Evolutionary conservation across 2,329 filamentous ascomycete genomes (phyloP).

Genomic region (Polytolypa hystricis): DNA sequence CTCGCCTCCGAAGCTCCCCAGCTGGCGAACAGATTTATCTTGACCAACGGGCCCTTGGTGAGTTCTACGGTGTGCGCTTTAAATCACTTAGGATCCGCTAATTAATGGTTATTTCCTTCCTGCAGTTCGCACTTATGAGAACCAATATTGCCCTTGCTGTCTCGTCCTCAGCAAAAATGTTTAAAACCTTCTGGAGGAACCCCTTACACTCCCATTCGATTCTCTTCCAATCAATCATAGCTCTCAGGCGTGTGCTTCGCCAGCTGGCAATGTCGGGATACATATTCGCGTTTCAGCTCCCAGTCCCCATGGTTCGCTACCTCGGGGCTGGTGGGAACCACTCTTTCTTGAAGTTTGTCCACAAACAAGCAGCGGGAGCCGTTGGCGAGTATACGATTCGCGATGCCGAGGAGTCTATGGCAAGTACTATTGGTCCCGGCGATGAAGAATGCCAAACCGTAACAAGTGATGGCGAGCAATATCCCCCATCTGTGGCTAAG

Average conservation of each 20-base stretch:
- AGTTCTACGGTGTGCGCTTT: slow-evolving; percentile 13
- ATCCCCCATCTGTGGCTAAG: slow-evolving; percentile 31
- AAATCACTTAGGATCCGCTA: not conserved
- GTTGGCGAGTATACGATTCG: slow-evolving; percentile 20
- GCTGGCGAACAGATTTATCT: slow-evolving; percentile 45
- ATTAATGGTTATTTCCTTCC: slow-evolving; percentile 2
- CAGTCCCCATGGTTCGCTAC: slow-evolving; percentile 32
- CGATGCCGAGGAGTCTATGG: slow-evolving; percentile 38
- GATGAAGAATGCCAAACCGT: slow-evolving; percentile 30
- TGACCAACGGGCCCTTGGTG: slow-evolving; percentile 44
- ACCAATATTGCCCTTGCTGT: slow-evolving; percentile 34
- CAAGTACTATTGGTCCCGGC: slow-evolving; percentile 42
- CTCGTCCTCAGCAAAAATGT: slow-evolving; percentile 38
- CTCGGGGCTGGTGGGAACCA: slow-evolving; percentile 40
- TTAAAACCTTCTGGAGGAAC: slow-evolving; percentile 35
- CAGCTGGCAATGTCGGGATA: slow-evolving; percentile 44
- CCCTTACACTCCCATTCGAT: slow-evolving; percentile 36
- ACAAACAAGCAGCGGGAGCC: slow-evolving; percentile 28
- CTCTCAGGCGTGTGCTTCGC: slow-evolving; percentile 36
- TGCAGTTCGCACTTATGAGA: slow-evolving; percentile 30
- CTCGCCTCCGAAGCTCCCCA: slow-evolving; percentile 48
- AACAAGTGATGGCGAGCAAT: slow-evolving; percentile 22
- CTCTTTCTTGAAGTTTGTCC: slow-evolving; percentile 35
- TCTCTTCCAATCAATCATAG: slow-evolving; percentile 33
- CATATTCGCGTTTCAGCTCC: slow-evolving; percentile 44